Percentiles rank a stretch among this genome's conserved stretches.
phyloP scores from a whole-genome alignment of 2,329 filamentous ascomycete species.

The Thermothelomyces thermophilus region DNA sequence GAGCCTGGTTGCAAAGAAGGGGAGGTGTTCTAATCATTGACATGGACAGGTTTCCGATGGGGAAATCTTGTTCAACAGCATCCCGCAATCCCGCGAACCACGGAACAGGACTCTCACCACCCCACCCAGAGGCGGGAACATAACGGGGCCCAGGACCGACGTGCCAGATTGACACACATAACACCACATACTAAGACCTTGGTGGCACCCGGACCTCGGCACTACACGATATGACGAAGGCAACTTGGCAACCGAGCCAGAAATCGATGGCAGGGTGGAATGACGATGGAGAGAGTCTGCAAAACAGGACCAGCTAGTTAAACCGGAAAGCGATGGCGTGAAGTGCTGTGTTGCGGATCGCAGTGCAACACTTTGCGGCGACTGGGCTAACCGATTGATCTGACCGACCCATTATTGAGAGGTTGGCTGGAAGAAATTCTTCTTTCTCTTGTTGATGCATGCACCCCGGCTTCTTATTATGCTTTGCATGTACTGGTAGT shows the following conservation, averaged over 20 bases:
- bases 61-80: too few relatives aligned
- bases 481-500: not conserved
- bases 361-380: not conserved
- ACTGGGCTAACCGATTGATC: not conserved
- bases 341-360: not conserved
- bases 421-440: not conserved
- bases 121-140: not conserved
- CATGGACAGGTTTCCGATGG: too few relatives aligned
- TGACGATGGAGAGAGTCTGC: not conserved
- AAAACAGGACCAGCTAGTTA: not conserved
- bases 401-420: not conserved
- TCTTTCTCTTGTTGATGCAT: not conserved
- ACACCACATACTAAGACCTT: too few relatives aligned
- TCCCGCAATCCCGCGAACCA: not conserved
- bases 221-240: too few relatives aligned
- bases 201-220: too few relatives aligned
- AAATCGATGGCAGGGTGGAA: not conserved
- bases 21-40: too few relatives aligned
- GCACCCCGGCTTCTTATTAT: not conserved
- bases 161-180: not conserved
- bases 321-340: not conserved
- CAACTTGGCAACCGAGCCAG: not conserved
- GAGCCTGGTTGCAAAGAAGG: too few relatives aligned
- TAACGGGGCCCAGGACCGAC: not conserved
- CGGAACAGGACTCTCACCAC: not conserved